phyloP scores from a whole-genome alignment of 164 flowering plant species.

The Vitis labrusca region DNA sequence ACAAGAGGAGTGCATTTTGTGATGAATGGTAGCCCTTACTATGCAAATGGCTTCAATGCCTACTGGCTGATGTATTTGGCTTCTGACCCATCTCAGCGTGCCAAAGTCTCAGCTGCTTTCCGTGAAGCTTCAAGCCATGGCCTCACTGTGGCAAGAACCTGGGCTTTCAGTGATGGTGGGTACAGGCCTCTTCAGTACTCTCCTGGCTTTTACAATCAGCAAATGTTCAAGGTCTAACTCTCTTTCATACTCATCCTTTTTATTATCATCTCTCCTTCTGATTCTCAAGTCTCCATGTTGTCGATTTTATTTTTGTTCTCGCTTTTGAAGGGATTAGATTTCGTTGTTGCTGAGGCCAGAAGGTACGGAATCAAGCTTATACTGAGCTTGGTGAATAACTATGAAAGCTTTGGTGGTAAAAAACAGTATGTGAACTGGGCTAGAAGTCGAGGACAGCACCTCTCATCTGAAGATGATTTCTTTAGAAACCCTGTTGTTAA shows the following conservation, averaged over 20 bases:
- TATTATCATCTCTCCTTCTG: background rate
- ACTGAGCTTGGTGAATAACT: constrained; percentile 72
- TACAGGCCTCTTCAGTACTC: constrained; percentile 61
- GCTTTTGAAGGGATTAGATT: constrained; percentile 65
- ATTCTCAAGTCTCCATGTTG: background rate
- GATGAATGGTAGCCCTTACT: constrained; percentile 63
- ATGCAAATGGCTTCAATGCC: constrained; percentile 86
- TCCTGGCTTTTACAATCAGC: constrained; percentile 77
- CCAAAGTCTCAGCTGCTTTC: constrained; percentile 55
- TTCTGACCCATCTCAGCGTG: constrained; percentile 67
- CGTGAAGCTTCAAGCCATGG: constrained; percentile 65
- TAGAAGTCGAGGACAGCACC: constrained; percentile 53
- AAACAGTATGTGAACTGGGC: constrained; percentile 85
- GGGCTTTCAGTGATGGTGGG: constrained; percentile 93
- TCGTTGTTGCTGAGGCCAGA: constrained; percentile 74
- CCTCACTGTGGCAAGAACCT: constrained; percentile 76
- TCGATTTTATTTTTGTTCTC: background rate
- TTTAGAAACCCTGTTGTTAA: constrained; percentile 61
- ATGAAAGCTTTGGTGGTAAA: constrained; percentile 74
- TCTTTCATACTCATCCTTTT: background rate
- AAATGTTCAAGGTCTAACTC: constrained; percentile 53
- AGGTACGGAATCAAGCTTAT: constrained; percentile 69
- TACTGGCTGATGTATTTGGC: constrained; percentile 82
- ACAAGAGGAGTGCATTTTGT: constrained; percentile 58
- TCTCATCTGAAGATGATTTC: constrained; percentile 78